Evolutionary conservation across 768 basidiomycete genomes (phyloP), one percentile per base, ranked within the genome.

Genomic region (Lentinula sp.): DNA sequence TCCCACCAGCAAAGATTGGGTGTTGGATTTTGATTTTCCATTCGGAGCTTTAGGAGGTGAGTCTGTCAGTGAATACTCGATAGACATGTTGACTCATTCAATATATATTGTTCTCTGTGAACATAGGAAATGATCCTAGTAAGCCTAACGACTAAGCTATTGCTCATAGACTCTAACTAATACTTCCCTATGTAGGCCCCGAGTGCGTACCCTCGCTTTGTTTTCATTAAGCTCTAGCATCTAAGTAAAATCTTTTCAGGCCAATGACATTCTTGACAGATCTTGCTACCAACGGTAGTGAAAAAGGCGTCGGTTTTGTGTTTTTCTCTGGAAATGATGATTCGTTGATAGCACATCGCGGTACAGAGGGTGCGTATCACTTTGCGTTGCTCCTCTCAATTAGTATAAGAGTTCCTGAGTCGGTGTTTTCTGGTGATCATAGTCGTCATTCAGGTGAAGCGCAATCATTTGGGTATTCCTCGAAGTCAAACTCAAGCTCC

Each of bases 311-410:
- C 15, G 63, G 65, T 1, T 66, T 82, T 33, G 66, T 81, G 1
- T 68, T 83, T 28, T 83, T 71, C 66, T 82, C 81, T 13, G 81
- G 75, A 15, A 82, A 82, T 52, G 80, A 83, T 43, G 81, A 82
- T 66, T 73, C 79, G 6, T 72, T 83, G 36, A 64, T 81, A 6
- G 68, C 81, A 8, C 81, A 83, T 62, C 70, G 73, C 16, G 79
- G 81, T 23, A 75, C 79, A 7, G 74, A 83, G 72, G 68, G 81
- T 79, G 58, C 1, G 72, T 61, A 20, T 0, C 28, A 10, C 8
- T 9, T 54, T 13, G 2, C 37, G 8, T 1, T 39, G 13, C 1
- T 39, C 13, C 37, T 39, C 13, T 13, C 1, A 39, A 39, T 9
- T 3, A 46, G 54, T 50, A 6, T 56, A 33, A 58, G 39, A 15